Evolutionary conservation across 257 asterid species (phyloP).

Genomic region (Lycium ferocissimum): DNA sequence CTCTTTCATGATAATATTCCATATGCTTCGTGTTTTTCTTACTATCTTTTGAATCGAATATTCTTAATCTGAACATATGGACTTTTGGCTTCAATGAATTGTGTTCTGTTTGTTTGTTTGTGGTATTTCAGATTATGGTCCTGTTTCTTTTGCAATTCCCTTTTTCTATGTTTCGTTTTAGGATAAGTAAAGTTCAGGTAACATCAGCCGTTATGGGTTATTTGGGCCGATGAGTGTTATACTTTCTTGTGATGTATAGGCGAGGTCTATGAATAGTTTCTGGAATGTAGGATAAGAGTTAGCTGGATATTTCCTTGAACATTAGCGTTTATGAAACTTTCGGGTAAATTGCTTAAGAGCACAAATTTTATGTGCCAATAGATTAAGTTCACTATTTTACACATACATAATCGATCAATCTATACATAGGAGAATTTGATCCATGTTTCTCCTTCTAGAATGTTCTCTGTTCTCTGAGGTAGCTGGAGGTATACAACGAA

Average conservation of each 20-base stretch:
- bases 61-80: neutral
- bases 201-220: neutral
- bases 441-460: neutral
- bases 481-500: neutral
- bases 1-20: no score
- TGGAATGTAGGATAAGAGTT: neutral
- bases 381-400: constrained; percentile 3
- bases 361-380: neutral
- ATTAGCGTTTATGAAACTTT: neutral
- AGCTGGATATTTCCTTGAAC: neutral
- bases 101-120: neutral
- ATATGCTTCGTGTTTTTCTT: no score
- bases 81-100: neutral
- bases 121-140: neutral
- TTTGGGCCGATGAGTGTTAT: neutral
- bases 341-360: neutral
- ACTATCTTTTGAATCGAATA: neutral
- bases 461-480: neutral
- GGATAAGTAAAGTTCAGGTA: neutral
- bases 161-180: neutral
- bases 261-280: neutral
- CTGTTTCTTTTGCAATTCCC: neutral
- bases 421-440: neutral
- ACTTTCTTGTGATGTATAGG: neutral
- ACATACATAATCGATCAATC: neutral